phyloP scores from a whole-genome alignment of 148 eudicot genomes.

The Persicaria tinctoria region DNA sequence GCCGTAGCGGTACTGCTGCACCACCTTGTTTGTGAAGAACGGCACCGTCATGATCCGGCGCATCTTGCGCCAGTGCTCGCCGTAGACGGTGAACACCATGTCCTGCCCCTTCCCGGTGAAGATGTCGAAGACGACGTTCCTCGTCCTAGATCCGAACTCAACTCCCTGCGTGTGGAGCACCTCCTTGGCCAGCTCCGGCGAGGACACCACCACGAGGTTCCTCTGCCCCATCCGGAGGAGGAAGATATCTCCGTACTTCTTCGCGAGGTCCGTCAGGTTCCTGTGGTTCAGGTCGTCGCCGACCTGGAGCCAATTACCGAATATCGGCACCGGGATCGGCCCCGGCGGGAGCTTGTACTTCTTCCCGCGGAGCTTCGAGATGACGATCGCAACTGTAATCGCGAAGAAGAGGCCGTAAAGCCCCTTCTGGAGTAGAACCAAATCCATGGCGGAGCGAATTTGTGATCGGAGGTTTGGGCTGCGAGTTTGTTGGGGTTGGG shows the following conservation, averaged over 20 bases:
- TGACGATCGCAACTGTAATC: neutral
- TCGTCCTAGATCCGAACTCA: conserved; percentile 49
- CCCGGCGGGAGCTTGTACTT: conserved; percentile 31
- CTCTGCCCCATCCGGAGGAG: conserved; percentile 36
- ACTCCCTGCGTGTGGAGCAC: conserved; percentile 50
- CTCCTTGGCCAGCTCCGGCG: conserved; percentile 36
- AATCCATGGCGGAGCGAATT: conserved; percentile 1
- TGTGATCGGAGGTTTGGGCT: neutral
- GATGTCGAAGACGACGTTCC: conserved; percentile 50
- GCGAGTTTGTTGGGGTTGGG: neutral
- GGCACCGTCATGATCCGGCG: conserved; percentile 52
- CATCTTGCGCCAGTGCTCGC: conserved; percentile 57
- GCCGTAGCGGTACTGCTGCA: conserved; percentile 29
- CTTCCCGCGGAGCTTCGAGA: conserved; percentile 14
- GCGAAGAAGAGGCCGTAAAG: conserved; percentile 14
- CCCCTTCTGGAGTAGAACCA: conserved; percentile 13
- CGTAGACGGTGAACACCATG: conserved; percentile 50
- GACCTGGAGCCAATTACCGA: conserved; percentile 54
- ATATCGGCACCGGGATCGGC: conserved; percentile 31
- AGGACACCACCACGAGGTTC: conserved; percentile 41
- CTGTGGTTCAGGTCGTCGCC: conserved; percentile 51
- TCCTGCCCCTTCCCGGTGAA: conserved; percentile 52
- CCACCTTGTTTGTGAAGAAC: conserved; percentile 52
- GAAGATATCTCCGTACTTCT: conserved; percentile 30
- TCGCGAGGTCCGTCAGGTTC: conserved; percentile 25